Percentiles rank a stretch among this genome's conserved stretches.
phyloP scores from a whole-genome alignment of 2,329 filamentous ascomycete species.

The Chrysosporium queenslandicum region DNA sequence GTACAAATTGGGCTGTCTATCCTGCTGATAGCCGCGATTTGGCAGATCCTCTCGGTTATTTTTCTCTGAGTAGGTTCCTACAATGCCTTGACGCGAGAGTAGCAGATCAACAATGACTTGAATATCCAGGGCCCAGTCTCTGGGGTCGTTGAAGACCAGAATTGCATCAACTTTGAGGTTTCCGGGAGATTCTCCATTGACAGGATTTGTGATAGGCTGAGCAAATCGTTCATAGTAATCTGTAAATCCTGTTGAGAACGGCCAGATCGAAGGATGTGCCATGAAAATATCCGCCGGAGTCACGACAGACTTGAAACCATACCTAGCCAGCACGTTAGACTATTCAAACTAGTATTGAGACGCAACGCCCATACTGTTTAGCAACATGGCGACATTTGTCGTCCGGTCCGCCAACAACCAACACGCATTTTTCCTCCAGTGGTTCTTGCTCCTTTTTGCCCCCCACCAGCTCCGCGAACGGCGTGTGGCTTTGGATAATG shows the following conservation, averaged over 20 bases:
- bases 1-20: slow-evolving; percentile 69
- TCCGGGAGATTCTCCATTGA: slow-evolving; percentile 34
- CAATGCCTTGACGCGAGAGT: slow-evolving; percentile 63
- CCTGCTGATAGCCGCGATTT: slow-evolving; percentile 70
- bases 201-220: slow-evolving; percentile 28
- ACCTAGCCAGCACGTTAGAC: slow-evolving; percentile 28
- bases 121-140: slow-evolving; percentile 88
- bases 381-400: slow-evolving; percentile 62
- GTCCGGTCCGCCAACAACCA: slow-evolving; percentile 62
- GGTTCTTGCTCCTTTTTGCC: slow-evolving; percentile 45
- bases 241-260: slow-evolving; percentile 61
- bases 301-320: slow-evolving; percentile 72
- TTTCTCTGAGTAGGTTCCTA: slow-evolving; percentile 67
- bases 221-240: slow-evolving; percentile 49
- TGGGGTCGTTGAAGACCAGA: slow-evolving; percentile 88
- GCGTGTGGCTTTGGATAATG: slow-evolving; percentile 86
- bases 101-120: slow-evolving; percentile 77
- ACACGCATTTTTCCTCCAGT: slow-evolving; percentile 55
- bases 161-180: slow-evolving; percentile 76
- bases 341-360: not conserved
- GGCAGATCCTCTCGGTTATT: slow-evolving; percentile 57
- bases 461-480: slow-evolving; percentile 62
- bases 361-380: slow-evolving; percentile 43
- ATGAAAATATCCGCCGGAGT: slow-evolving; percentile 75
- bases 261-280: slow-evolving; percentile 66